Percentiles rank a stretch among this genome's conserved stretches.
phyloP scores from a whole-genome alignment of 495 filamentous ascomycete genomes.

The Trichoderma erinaceum region DNA sequence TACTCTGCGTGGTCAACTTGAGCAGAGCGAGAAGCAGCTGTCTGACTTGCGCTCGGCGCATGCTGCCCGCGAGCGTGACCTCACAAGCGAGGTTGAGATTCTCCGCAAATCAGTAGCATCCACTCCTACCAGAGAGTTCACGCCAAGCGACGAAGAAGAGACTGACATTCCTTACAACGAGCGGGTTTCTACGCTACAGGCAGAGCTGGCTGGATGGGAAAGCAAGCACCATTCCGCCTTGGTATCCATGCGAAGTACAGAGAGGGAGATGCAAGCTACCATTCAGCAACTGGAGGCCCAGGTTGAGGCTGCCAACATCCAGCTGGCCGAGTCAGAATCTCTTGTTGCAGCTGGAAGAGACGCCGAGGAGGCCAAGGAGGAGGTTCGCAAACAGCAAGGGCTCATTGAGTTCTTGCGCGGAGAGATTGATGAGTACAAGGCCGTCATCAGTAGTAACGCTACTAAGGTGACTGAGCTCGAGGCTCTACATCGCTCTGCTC shows the following conservation, averaged over 20 bases:
- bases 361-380: constrained; percentile 28
- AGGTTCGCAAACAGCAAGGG: constrained; percentile 53
- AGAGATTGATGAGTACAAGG: constrained; percentile 74
- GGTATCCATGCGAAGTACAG: constrained; percentile 64
- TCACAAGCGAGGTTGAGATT: constrained; percentile 60
- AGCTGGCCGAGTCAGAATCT: constrained; percentile 20
- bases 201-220: constrained; percentile 70
- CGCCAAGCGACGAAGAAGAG: constrained; percentile 20
- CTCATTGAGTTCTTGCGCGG: constrained; percentile 59
- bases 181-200: constrained; percentile 65
- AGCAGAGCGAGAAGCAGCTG: constrained; percentile 78
- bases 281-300: constrained; percentile 63
- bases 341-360: constrained; percentile 25
- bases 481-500: constrained; percentile 42
- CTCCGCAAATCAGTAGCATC: constrained; percentile 53
- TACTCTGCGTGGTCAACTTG: constrained; percentile 76
- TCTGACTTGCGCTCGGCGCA: constrained; percentile 67
- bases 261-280: constrained; percentile 64
- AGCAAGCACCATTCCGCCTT: constrained; percentile 64
- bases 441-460: constrained; percentile 56
- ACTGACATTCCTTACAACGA: constrained; percentile 17
- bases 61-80: constrained; percentile 63
- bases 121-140: constrained; percentile 5
- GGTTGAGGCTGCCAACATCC: constrained; percentile 28
- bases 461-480: constrained; percentile 61